Evolutionary conservation across 2,329 filamentous ascomycete species (phyloP), one percentile per base, ranked within the genome.

Genomic region (Neonectria magnoliae): DNA sequence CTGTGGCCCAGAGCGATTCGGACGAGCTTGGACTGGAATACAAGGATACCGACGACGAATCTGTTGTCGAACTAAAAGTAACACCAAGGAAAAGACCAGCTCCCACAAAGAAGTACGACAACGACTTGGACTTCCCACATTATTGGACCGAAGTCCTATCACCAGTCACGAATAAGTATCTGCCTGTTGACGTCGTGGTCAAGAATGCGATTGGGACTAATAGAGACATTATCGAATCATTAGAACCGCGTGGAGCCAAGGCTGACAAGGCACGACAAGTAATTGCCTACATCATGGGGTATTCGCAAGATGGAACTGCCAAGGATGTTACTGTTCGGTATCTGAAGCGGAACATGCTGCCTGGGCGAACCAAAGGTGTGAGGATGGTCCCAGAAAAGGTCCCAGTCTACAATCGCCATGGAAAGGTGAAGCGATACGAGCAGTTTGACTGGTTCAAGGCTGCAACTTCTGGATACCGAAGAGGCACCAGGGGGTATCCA

Each of bases 241-340:
- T 98, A 57, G 94, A 98, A 73, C 93, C 94, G 14, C 90, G 93
- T 14, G 94, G 95, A 6, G 87, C 85, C 38, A 93, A 92, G 75
- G 93, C 94, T 1, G 93, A 97, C 36, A 93, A 91, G 73, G 89
- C 91, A 0, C 95, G 93, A 71, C 95, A 98, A 77, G 88, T 97
- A 13, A 93, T 97, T 74, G 92, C 93, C 50, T 99, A 99, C 74
- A 87, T 97, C 2, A 84, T 98, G 20, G 94, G 91, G 0, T 93
- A 92, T 78, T 93, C 92, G 0, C 80, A 88, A 3, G 94, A 98
- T 75, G 93, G 93, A 2, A 94, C 93, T 0, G 94, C 93, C 13
- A 98, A 98, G 76, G 96, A 99, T 76, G 92, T 99, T 16, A 99
- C 96, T 0, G 90, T 96, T 11, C 88, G 96, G 29, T 99, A 99